phyloP scores from a whole-genome alignment of 257 asterid species.

The Marsdenia floribunda region DNA sequence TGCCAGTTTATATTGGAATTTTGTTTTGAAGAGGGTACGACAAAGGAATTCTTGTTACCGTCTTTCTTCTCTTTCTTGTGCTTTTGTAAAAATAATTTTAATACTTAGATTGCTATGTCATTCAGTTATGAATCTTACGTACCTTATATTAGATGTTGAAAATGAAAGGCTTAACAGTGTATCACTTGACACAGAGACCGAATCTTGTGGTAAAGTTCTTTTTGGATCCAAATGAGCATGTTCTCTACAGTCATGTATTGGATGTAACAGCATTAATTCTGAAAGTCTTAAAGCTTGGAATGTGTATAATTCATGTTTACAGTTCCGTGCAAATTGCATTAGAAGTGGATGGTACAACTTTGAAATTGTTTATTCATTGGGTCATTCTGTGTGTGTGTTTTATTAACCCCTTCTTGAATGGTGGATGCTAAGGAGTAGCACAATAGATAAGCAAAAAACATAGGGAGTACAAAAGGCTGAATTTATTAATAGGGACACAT shows the following conservation, averaged over 20 bases:
- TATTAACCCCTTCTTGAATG: too few relatives aligned
- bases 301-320: background rate
- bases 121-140: background rate
- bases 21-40: background rate
- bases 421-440: background rate
- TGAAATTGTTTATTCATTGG: background rate
- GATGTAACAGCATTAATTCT: too few relatives aligned
- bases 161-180: slow-evolving; percentile 71
- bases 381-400: too few relatives aligned
- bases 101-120: background rate
- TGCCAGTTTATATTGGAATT: background rate
- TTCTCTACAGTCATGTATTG: background rate
- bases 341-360: background rate
- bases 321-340: background rate
- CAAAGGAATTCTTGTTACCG: background rate
- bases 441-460: too few relatives aligned
- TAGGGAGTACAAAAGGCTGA: too few relatives aligned
- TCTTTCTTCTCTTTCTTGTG: background rate
- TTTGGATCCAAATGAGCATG: background rate
- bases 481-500: background rate
- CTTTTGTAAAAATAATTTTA: slow-evolving; percentile 7
- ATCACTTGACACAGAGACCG: slow-evolving; percentile 25
- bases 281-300: background rate
- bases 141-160: slow-evolving; percentile 25
- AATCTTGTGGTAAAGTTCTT: slow-evolving; percentile 10